These are phyloP conservation scores for Cyberlindnera subsufficiens DNA, from an alignment of 805 yeast species.

Conservation along the genomic window DNA sequence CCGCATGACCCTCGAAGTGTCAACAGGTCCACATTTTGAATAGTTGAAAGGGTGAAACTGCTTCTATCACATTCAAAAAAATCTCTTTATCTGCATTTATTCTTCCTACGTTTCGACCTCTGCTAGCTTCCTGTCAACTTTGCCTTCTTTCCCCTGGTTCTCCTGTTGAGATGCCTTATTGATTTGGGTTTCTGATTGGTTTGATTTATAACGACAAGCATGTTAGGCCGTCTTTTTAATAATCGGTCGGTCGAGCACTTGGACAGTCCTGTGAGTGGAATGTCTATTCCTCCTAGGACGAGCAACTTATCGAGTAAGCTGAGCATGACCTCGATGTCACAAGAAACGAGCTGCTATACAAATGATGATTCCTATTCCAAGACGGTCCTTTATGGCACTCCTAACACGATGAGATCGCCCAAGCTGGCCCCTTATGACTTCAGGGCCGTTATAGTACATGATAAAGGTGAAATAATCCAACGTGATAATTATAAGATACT, in stretches of 20 bases:
- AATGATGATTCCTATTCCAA: constrained; percentile 23
- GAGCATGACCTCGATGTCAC: background rate
- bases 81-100: no score
- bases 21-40: no score
- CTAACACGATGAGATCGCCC: constrained; percentile 6
- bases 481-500: constrained; percentile 28
- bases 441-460: constrained; percentile 31
- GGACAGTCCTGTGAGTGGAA: no score
- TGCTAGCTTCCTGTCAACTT: no score
- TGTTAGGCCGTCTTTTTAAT: constrained; percentile 3
- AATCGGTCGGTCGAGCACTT: background rate
- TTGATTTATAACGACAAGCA: background rate
- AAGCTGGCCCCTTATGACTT: constrained; percentile 18
- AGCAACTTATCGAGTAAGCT: background rate
- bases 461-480: constrained; percentile 30
- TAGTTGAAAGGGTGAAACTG: no score
- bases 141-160: no score
- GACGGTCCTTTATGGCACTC: constrained; percentile 22
- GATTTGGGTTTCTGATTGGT: constrained; percentile 1
- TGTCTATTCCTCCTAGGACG: no score
- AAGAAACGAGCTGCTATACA: constrained; percentile 2
- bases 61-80: no score
- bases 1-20: no score
- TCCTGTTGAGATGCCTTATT: no score
- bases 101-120: no score